Percentiles rank a stretch among this genome's conserved stretches.
Evolutionary conservation across 2,329 filamentous ascomycete species (phyloP).

Genomic region (Colletotrichum simmondsii): DNA sequence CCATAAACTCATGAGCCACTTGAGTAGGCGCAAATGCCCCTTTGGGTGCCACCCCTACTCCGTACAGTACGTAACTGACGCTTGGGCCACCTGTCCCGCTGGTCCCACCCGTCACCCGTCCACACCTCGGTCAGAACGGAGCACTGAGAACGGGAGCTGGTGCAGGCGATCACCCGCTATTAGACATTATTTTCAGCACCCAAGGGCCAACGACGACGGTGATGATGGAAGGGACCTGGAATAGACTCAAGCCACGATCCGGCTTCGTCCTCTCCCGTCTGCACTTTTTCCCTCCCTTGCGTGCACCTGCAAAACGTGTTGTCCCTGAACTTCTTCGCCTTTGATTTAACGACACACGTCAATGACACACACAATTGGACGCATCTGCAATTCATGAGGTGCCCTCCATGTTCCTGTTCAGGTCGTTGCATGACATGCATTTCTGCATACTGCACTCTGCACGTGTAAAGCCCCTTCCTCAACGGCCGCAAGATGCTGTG

Average conservation of each 20-base stretch:
- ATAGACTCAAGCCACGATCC: not conserved
- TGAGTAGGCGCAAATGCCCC: conserved; percentile 1
- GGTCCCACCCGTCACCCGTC: not conserved
- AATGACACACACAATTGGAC: no score
- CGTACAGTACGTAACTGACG: not conserved
- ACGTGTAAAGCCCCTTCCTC: not conserved
- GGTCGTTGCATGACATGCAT: not conserved
- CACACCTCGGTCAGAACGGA: not conserved
- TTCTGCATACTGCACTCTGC: not conserved
- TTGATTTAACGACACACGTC: not conserved
- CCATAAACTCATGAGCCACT: not conserved
- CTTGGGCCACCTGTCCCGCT: not conserved
- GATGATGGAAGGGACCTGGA: not conserved
- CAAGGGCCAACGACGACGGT: not conserved
- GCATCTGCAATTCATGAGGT: not conserved
- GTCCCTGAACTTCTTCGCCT: no score
- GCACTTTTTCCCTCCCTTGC: not conserved
- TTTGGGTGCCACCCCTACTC: not conserved
- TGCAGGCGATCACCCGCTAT: conserved; percentile 15
- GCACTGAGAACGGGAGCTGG: not conserved
- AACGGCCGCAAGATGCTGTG: not conserved
- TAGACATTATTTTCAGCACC: conserved; percentile 13
- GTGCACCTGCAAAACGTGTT: not conserved
- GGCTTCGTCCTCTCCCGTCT: not conserved
- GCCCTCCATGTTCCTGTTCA: not conserved